Evolutionary conservation across 306 rosid species (phyloP).

Genomic region (Vigna radiata): DNA sequence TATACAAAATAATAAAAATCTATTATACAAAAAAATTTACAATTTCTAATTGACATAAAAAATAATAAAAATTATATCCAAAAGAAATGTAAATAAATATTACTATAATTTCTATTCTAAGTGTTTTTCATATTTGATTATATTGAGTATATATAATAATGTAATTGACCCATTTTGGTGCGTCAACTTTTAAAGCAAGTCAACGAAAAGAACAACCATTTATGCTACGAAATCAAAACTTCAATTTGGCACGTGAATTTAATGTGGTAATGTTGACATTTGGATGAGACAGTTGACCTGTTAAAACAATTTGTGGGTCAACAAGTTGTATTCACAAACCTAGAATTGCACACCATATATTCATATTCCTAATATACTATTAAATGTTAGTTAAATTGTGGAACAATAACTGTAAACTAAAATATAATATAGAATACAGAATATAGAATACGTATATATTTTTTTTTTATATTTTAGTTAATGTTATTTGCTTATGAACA

Average conservation of each 20-base stretch:
- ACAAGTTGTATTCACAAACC: neutral
- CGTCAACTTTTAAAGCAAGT: conserved; percentile 13
- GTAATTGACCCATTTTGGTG: neutral
- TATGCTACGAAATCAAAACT: neutral
- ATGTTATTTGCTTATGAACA: too few species aligned
- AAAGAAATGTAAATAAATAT: too few species aligned
- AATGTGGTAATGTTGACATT: conserved; percentile 5
- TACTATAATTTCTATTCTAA: too few species aligned
- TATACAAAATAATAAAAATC: too few species aligned
- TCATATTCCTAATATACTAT: too few species aligned
- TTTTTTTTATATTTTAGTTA: too few species aligned
- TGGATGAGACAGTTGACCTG: neutral
- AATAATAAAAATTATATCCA: too few species aligned
- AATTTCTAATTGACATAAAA: too few species aligned
- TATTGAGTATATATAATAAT: neutral
- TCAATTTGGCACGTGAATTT: conserved; percentile 14
- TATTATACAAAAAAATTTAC: too few species aligned
- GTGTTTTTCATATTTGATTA: neutral
- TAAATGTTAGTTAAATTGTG: neutral
- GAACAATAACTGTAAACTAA: neutral
- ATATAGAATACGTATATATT: neutral
- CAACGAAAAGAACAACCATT: neutral
- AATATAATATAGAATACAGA: neutral
- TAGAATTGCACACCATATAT: too few species aligned
- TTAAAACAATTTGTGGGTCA: neutral